Evolutionary conservation across 192 early-diverging fungal species (phyloP).

Genomic region (Coemansia reversa): DNA sequence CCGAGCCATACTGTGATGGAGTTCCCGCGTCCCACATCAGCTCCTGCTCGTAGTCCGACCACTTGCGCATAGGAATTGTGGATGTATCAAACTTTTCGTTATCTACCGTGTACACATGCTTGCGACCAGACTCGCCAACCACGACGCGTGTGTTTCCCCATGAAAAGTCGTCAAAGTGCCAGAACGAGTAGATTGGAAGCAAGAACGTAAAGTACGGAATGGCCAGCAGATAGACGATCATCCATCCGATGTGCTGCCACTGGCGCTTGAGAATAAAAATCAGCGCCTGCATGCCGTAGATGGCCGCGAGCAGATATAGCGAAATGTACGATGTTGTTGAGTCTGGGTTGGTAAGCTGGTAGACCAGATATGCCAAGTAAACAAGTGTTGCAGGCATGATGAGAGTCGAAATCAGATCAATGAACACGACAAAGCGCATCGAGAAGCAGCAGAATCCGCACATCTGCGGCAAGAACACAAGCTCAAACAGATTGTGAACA

Average conservation of each 20-base stretch:
- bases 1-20: conserved; percentile 44
- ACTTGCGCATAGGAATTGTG: conserved; percentile 73
- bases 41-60: conserved; percentile 80
- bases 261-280: conserved; percentile 87
- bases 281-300: conserved; percentile 87
- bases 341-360: conserved; percentile 57
- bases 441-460: conserved; percentile 99
- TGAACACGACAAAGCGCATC: conserved; percentile 94
- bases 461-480: conserved; percentile 87
- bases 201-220: conserved; percentile 84
- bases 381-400: conserved; percentile 88
- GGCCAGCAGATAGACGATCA: conserved; percentile 92
- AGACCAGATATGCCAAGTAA: conserved; percentile 87
- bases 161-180: conserved; percentile 99
- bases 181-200: conserved; percentile 91
- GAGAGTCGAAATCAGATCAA: conserved; percentile 90
- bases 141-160: conserved; percentile 97
- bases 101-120: conserved; percentile 60
- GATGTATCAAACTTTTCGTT: conserved; percentile 77
- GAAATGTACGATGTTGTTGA: conserved; percentile 74
- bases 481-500: conserved; percentile 95
- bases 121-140: conserved; percentile 79
- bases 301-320: conserved; percentile 77
- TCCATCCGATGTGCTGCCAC: conserved; percentile 94
- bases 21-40: conserved; percentile 64